Evolutionary conservation across 2,329 filamentous ascomycete species (phyloP).

Genomic region (Elsinoe necatrix): DNA sequence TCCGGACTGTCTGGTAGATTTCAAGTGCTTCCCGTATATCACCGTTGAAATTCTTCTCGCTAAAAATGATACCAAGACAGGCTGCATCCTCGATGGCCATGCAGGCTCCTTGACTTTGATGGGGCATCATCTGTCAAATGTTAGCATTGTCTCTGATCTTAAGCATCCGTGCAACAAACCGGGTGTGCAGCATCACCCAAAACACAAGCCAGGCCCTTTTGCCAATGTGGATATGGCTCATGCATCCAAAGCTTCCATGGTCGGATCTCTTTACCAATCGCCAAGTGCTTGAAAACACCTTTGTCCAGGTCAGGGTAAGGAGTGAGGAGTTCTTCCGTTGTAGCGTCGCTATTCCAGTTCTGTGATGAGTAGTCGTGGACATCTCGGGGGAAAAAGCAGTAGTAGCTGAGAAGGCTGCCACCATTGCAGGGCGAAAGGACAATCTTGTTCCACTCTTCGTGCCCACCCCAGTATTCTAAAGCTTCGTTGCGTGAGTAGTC

Average conservation of each 20-base stretch:
- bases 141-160: not conserved
- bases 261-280: constrained; percentile 53
- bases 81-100: constrained; percentile 62
- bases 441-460: constrained; percentile 60
- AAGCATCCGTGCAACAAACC: constrained; percentile 29
- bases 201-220: constrained; percentile 46
- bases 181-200: constrained; percentile 61
- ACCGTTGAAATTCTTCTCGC: constrained; percentile 35
- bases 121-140: constrained; percentile 52
- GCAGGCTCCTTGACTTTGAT: constrained; percentile 61
- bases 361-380: constrained; percentile 54
- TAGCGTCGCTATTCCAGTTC: constrained; percentile 48
- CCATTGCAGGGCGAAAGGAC: constrained; percentile 61
- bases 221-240: constrained; percentile 51
- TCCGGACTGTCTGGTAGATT: constrained; percentile 29
- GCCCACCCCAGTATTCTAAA: constrained; percentile 63
- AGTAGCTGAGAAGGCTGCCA: constrained; percentile 57
- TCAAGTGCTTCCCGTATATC: constrained; percentile 28
- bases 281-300: constrained; percentile 49
- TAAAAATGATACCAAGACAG: constrained; percentile 54
- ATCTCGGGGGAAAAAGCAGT: constrained; percentile 58
- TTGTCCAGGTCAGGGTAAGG: constrained; percentile 53
- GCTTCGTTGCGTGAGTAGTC: constrained; percentile 55
- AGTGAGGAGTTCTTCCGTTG: constrained; percentile 37
- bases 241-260: constrained; percentile 61